A percentile compares a stretch with the other conserved stretches of the same genome.
Evolutionary conservation across 2,329 filamentous ascomycete genomes (phyloP).

Genomic region (Xylariaceae sp.): DNA sequence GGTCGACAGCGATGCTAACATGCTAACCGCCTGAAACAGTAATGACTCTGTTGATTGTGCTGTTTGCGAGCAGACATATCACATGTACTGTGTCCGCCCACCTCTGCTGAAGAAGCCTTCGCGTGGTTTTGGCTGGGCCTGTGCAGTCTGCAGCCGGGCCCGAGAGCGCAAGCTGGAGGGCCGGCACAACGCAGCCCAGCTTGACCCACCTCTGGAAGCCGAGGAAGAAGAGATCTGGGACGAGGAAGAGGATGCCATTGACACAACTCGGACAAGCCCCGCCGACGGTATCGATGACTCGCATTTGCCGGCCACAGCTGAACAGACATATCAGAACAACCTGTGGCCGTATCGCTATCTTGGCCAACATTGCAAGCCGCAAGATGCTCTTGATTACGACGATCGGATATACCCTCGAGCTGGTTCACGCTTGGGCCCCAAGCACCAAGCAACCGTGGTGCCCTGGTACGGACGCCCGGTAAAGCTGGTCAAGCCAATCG

Average conservation of each 20-base stretch:
- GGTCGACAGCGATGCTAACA: conserved; percentile 7
- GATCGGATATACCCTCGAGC: conserved; percentile 96
- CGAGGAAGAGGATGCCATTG: conserved; percentile 67
- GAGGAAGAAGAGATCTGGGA: conserved; percentile 61
- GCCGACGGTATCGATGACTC: conserved; percentile 54
- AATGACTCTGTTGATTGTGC: conserved; percentile 96
- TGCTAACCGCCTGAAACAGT: conserved; percentile 41
- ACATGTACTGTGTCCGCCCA: conserved; percentile 96
- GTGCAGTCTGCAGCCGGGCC: conserved; percentile 91
- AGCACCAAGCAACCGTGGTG: conserved; percentile 82
- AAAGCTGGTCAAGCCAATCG: conserved; percentile 83
- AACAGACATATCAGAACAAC: conserved; percentile 88
- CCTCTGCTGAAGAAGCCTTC: conserved; percentile 93
- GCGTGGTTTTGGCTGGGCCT: conserved; percentile 96
- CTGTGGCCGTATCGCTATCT: conserved; percentile 96
- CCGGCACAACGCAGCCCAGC: conserved; percentile 73
- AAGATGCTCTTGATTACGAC: conserved; percentile 94
- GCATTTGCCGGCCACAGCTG: conserved; percentile 63
- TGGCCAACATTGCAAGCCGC: conserved; percentile 89
- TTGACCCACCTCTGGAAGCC: conserved; percentile 63
- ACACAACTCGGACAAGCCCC: conserved; percentile 62
- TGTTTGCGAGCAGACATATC: conserved; percentile 90
- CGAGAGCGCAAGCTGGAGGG: conserved; percentile 91
- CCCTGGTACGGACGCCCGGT: conserved; percentile 84
- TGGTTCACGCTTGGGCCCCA: conserved; percentile 84